Percentiles rank a stretch among this genome's conserved stretches.
These are phyloP conservation scores for Pleurotus pulmonarius DNA, from an alignment of 768 basidiomycete genomes.

Conservation along the genomic window DNA sequence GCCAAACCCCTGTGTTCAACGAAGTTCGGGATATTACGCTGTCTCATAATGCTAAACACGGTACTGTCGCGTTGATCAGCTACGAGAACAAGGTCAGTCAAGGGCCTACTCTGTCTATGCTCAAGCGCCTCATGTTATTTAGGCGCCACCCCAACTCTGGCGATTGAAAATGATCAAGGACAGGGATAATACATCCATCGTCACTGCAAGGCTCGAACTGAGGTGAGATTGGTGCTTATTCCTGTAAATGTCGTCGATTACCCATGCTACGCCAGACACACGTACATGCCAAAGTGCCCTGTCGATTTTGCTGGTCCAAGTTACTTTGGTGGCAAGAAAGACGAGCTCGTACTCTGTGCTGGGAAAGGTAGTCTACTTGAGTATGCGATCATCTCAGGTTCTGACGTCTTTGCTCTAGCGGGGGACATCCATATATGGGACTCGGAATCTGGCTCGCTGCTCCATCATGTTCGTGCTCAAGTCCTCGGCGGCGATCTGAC, in stretches of 20 bases:
- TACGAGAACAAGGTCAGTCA: constrained; percentile 65
- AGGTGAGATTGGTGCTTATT: constrained; percentile 23
- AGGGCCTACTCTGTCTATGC: not conserved
- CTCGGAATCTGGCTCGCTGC: constrained; percentile 66
- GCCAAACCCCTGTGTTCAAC: constrained; percentile 70
- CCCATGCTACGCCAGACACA: constrained; percentile 43
- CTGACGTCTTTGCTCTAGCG: constrained; percentile 34
- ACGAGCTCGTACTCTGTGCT: constrained; percentile 75
- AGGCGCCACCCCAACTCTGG: constrained; percentile 81
- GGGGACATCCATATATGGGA: constrained; percentile 89
- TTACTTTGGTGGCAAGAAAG: constrained; percentile 78
- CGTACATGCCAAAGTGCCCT: constrained; percentile 63
- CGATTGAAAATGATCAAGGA: constrained; percentile 64
- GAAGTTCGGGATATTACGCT: constrained; percentile 71
- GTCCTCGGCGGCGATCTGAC: constrained; percentile 67
- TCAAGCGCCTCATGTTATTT: not conserved
- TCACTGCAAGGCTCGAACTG: constrained; percentile 34
- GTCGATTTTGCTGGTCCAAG: constrained; percentile 80
- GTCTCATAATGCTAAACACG: constrained; percentile 42
- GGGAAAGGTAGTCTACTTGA: constrained; percentile 52
- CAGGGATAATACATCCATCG: constrained; percentile 29
- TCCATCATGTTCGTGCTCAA: constrained; percentile 68
- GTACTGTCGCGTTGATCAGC: constrained; percentile 62
- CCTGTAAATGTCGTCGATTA: constrained; percentile 11
- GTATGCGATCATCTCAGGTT: not conserved